phyloP scores from a whole-genome alignment of 2,329 filamentous ascomycete genomes.

The Xylariaceae sp. region DNA sequence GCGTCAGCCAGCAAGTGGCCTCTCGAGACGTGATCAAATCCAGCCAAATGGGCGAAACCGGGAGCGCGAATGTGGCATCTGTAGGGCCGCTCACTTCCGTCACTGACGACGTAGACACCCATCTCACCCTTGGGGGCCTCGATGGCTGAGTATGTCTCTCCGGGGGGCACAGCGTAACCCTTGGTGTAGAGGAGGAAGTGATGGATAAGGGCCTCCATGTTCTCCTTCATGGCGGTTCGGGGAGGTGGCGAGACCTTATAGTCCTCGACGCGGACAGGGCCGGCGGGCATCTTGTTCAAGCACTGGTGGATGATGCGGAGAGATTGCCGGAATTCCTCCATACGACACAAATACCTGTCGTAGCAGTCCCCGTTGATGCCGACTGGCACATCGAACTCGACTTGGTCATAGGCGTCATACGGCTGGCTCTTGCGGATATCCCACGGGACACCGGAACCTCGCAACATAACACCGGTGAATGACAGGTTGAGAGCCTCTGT shows the following conservation, averaged over 20 bases:
- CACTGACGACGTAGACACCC: slow-evolving; percentile 94
- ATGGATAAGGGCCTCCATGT: slow-evolving; percentile 99
- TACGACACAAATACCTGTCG: slow-evolving; percentile 96
- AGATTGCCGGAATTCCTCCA: slow-evolving; percentile 99
- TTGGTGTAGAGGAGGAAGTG: slow-evolving; percentile 99
- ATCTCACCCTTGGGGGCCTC: slow-evolving; percentile 99
- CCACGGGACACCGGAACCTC: slow-evolving; percentile 92
- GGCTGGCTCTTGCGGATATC: slow-evolving; percentile 95
- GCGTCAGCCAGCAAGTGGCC: slow-evolving; percentile 94
- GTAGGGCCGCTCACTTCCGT: slow-evolving; percentile 94
- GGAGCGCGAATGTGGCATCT: slow-evolving; percentile 96
- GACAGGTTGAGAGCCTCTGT: slow-evolving; percentile 94
- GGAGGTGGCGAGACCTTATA: slow-evolving; percentile 98
- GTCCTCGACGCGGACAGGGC: slow-evolving; percentile 92
- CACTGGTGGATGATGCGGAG: slow-evolving; percentile 98
- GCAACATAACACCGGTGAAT: slow-evolving; percentile 96
- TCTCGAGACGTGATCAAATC: slow-evolving; percentile 89
- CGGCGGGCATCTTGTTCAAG: slow-evolving; percentile 96
- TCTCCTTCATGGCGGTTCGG: slow-evolving; percentile 99
- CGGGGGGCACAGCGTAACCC: slow-evolving; percentile 93
- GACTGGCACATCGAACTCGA: slow-evolving; percentile 97
- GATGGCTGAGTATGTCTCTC: slow-evolving; percentile 96
- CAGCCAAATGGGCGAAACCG: slow-evolving; percentile 89
- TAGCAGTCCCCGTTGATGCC: slow-evolving; percentile 98
- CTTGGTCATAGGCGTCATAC: slow-evolving; percentile 95